Base-by-base conservation (phyloP, 2,329 filamentous ascomycete species). In the Nigrospora osmanthi region DNA sequence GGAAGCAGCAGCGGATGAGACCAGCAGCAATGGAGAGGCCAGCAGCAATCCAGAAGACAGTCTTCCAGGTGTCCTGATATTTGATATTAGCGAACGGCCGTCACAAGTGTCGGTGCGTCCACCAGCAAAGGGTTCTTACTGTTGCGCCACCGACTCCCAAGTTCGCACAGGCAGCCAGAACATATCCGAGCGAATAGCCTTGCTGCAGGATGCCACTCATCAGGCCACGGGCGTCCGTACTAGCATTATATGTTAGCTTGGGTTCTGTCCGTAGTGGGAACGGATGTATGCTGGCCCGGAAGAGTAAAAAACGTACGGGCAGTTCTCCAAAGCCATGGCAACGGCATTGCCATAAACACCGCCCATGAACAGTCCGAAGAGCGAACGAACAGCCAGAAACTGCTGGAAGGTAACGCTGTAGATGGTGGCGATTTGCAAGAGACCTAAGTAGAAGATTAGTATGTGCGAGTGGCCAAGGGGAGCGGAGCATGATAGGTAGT, bases 201-300 rank as follows among this genome's bases (percentile, higher is more conserved):
- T 89, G 86, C 57, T 93, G 88, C 15, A 91, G 67, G 42, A 93
- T 85, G 44, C 87, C 88, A 13, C 83, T 87, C 77, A 93, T 87
- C 34, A 93, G 70, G 54, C 88, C 88, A 60, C 87, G 76, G 9
- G 86, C 82, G 46, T 86, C 79, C 39, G 69, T 64, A 45, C 74
- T 75, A 50, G 55, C 23, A 52, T 33, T 32, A 7, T 10, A 28
- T 28, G 23, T 28, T 28, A 28, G 23, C 23, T 6, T 19, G 19
- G n/a, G 43, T 15, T 17, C 42, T 32, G 36, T 40, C 23, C 16
- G 7, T n/a, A 19, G 19, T 28, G 19, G 23, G 15, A 11, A 15
- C 16, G 28, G 32, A 23, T 4, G 4, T 23, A 23, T 23, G 6
- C 19, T 23, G 6, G 19, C 6, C 19, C 19, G 19, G 14, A 31